Evolutionary conservation across 2,329 filamentous ascomycete species (phyloP).

Genomic region (Grosmannia clavigera): DNA sequence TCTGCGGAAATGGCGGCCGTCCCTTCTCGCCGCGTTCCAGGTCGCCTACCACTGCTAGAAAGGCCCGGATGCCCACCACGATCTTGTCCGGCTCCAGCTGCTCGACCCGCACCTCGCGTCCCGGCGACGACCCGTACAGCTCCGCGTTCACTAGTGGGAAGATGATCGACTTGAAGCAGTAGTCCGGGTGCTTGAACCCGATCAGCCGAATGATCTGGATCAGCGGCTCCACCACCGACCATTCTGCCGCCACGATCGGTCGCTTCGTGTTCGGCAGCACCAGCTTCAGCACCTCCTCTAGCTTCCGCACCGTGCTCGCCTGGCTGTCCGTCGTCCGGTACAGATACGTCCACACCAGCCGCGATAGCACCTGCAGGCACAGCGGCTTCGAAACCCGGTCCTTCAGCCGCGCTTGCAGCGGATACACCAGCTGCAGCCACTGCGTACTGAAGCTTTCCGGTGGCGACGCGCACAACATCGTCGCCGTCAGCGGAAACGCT

Average conservation of each 20-base stretch:
- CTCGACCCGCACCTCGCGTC: slow-evolving; percentile 73
- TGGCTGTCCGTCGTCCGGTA: slow-evolving; percentile 68
- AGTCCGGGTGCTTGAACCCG: slow-evolving; percentile 84
- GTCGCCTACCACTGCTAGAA: slow-evolving; percentile 85
- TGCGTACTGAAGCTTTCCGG: slow-evolving; percentile 72
- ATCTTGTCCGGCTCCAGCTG: slow-evolving; percentile 92
- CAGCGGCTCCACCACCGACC: slow-evolving; percentile 73
- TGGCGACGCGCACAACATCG: slow-evolving; percentile 78
- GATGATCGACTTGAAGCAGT: slow-evolving; percentile 86
- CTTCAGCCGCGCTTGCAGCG: slow-evolving; percentile 69
- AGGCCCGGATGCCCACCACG: slow-evolving; percentile 92
- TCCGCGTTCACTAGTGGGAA: slow-evolving; percentile 92
- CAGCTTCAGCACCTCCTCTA: slow-evolving; percentile 81
- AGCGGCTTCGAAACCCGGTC: slow-evolving; percentile 68
- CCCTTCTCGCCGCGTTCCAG: slow-evolving; percentile 71
- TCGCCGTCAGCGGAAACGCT: slow-evolving; percentile 77
- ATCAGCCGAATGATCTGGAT: slow-evolving; percentile 92
- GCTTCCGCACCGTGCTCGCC: slow-evolving; percentile 57
- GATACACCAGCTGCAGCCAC: slow-evolving; percentile 72
- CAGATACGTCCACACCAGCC: slow-evolving; percentile 87
- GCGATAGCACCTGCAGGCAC: slow-evolving; percentile 79
- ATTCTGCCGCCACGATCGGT: slow-evolving; percentile 71
- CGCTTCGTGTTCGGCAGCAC: slow-evolving; percentile 71
- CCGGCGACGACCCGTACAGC: slow-evolving; percentile 49
- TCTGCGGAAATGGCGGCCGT: slow-evolving; percentile 71